Percentiles rank a stretch among this genome's conserved stretches.
These are phyloP conservation scores for Leccinum olivaceoglutinosum DNA, from an alignment of 1,284 basidiomycete genomes.

Conservation along the genomic window DNA sequence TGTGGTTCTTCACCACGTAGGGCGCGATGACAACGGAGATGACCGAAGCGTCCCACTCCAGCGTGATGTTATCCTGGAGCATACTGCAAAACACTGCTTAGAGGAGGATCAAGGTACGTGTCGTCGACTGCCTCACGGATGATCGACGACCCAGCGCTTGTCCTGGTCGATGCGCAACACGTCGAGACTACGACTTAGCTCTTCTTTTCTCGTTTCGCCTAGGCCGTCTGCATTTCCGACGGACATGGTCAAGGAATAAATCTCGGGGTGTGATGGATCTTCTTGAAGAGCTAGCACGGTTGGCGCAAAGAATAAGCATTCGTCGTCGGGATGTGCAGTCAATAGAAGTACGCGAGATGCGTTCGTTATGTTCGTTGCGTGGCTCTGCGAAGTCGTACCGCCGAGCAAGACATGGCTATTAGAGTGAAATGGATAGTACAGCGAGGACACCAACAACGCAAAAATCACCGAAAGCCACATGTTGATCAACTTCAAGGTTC, in stretches of 20 bases:
- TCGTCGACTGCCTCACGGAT: slow-evolving; percentile 45
- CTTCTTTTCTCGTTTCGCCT: slow-evolving; percentile 57
- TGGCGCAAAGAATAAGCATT: slow-evolving; percentile 89
- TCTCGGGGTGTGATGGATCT: slow-evolving; percentile 19
- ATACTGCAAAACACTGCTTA: slow-evolving; percentile 38
- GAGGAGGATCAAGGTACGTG: slow-evolving; percentile 1
- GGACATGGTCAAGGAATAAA: slow-evolving; percentile 60
- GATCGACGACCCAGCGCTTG: slow-evolving; percentile 62
- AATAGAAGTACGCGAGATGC: slow-evolving; percentile 52
- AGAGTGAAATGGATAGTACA: slow-evolving; percentile 25
- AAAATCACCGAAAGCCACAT: slow-evolving; percentile 24
- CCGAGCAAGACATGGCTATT: slow-evolving; percentile 18
- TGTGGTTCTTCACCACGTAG: slow-evolving; percentile 55
- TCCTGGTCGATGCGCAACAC: slow-evolving; percentile 61
- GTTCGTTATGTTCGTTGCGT: not conserved
- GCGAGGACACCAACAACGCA: slow-evolving; percentile 19
- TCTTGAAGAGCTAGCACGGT: slow-evolving; percentile 54
- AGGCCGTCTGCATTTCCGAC: slow-evolving; percentile 79
- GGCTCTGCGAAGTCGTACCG: slow-evolving; percentile 2
- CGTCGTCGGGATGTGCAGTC: slow-evolving; percentile 90
- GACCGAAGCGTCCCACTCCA: slow-evolving; percentile 57
- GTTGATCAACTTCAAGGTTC: not conserved
- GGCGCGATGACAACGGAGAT: slow-evolving; percentile 59
- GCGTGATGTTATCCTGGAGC: slow-evolving; percentile 75
- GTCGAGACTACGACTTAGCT: slow-evolving; percentile 66